Percentiles rank a stretch among this genome's conserved stretches.
Conservation (phyloP, 148 eudicot genomes). For the Camellia lanceoleosa region DNA sequence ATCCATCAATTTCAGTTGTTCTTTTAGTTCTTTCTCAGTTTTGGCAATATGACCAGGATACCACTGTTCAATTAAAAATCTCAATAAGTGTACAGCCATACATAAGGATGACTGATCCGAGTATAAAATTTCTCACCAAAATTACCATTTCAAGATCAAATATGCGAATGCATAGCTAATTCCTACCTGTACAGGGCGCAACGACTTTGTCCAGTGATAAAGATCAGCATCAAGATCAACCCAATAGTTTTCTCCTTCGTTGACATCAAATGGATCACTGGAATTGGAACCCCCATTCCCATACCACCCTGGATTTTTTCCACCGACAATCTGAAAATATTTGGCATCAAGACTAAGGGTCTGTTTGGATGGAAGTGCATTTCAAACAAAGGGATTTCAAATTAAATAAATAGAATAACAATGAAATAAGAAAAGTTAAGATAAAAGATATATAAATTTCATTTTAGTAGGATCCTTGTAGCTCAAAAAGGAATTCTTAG, state of each 20-base stretch:
- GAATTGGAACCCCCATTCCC: slow-evolving; percentile 32
- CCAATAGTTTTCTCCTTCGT: slow-evolving; percentile 60
- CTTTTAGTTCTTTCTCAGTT: slow-evolving; percentile 96
- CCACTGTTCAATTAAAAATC: slow-evolving; percentile 56
- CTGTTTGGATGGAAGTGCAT: no score
- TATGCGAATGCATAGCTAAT: slow-evolving; percentile 13
- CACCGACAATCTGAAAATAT: slow-evolving; percentile 70
- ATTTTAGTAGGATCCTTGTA: no score
- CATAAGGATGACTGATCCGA: background rate
- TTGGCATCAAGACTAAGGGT: background rate
- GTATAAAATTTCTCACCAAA: background rate
- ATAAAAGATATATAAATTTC: no score
- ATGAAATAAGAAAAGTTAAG: no score
- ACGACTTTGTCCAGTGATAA: slow-evolving; percentile 72
- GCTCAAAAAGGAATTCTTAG: no score
- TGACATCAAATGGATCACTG: slow-evolving; percentile 23
- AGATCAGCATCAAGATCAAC: slow-evolving; percentile 71
- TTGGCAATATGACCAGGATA: slow-evolving; percentile 99
- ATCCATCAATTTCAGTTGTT: slow-evolving; percentile 94
- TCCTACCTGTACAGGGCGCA: slow-evolving; percentile 89
- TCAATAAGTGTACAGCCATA: slow-evolving; percentile 8
- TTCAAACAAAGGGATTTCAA: no score
- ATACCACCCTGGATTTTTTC: slow-evolving; percentile 35
- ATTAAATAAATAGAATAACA: no score
- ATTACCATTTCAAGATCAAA: background rate